These are phyloP conservation scores for Candida maesae DNA, from an alignment of 805 yeast genomes.

Conservation along the genomic window DNA sequence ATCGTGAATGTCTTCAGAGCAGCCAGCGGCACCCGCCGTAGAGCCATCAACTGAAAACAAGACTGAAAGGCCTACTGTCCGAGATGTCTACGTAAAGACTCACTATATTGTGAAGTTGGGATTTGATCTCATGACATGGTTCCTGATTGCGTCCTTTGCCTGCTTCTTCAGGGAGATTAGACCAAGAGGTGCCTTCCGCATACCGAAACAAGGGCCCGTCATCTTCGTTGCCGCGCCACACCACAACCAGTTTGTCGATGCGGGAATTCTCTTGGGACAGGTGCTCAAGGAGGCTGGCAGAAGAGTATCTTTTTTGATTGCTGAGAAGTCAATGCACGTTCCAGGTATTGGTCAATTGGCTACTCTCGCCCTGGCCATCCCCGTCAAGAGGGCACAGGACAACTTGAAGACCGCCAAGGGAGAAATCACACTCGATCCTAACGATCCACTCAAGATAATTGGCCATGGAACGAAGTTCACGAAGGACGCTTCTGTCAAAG, in stretches of 20 bases:
- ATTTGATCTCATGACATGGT: slow-evolving; percentile 52
- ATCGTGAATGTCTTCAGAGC: background rate
- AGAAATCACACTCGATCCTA: slow-evolving; percentile 49
- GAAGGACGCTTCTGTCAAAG: slow-evolving; percentile 50
- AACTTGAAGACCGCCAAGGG: slow-evolving; percentile 68
- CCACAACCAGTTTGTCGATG: slow-evolving; percentile 86
- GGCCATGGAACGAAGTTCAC: slow-evolving; percentile 72
- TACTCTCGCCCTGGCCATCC: slow-evolving; percentile 74
- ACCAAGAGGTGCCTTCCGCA: slow-evolving; percentile 78
- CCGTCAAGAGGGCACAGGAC: slow-evolving; percentile 92
- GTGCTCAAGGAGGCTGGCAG: slow-evolving; percentile 65
- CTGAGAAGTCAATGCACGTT: slow-evolving; percentile 69
- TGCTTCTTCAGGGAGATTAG: slow-evolving; percentile 86
- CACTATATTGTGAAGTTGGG: slow-evolving; percentile 31
- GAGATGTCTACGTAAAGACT: slow-evolving; percentile 7
- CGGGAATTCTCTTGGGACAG: slow-evolving; percentile 78
- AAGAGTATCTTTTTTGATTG: slow-evolving; percentile 76
- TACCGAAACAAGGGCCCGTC: slow-evolving; percentile 73
- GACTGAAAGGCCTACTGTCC: background rate
- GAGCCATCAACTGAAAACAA: background rate
- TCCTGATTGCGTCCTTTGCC: slow-evolving; percentile 45
- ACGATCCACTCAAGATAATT: slow-evolving; percentile 48
- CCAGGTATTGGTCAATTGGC: slow-evolving; percentile 73
- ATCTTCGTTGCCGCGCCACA: slow-evolving; percentile 97
- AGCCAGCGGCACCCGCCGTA: background rate